Evolutionary conservation across 768 basidiomycete species (phyloP), one percentile per base, ranked within the genome.

Genomic region (Pleurotus djamor): DNA sequence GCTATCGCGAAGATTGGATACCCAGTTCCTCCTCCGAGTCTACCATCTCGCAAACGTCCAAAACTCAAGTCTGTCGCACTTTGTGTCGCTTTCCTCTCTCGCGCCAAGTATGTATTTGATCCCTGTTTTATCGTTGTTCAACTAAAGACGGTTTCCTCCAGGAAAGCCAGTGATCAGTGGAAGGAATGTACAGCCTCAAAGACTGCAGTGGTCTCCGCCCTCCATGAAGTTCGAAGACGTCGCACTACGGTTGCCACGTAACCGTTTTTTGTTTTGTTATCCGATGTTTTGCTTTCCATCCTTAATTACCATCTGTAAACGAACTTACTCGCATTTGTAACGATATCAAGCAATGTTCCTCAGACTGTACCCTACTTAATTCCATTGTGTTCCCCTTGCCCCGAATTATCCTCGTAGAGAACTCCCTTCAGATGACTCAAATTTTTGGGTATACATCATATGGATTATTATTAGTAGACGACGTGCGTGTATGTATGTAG

Each of bases 1-100:
- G 83, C 89, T 13, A 91, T 94, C 65, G 85, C 92, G 6, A 77
- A 78, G 47, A 86, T 92, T 63, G 92, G 91, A 5, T 92, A 86
- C 68, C 86, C 87, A 3, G 67, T 79, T 4, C 66, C 76, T 8
- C 71, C 69, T 5, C 72, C 77, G 4, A 59, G 45, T 32, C 3
- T 76, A 1, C 68, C 73, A 17, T 50, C 68, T 9, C 77, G 71
- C 58, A 84, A 74, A 65, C 69, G 67, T 57, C 79, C 77, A 8
- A 82, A 79, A 12, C 71, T 94, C 36, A 89, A 84, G 69, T 79
- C 76, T 51, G 76, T 81, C 38, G 88, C 75, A 7, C 69, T 81
- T 44, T 79, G 80, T 44, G 74, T 91, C 7, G 66, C 91, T 48
- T 93, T 95, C 76, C 71, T 89, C 59, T 72, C 79, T 33, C 83